Percentiles rank a stretch among this genome's conserved stretches.
These are phyloP conservation scores for Nannizziopsis barbatae DNA, from an alignment of 2,329 filamentous ascomycete genomes.

Conservation along the genomic window DNA sequence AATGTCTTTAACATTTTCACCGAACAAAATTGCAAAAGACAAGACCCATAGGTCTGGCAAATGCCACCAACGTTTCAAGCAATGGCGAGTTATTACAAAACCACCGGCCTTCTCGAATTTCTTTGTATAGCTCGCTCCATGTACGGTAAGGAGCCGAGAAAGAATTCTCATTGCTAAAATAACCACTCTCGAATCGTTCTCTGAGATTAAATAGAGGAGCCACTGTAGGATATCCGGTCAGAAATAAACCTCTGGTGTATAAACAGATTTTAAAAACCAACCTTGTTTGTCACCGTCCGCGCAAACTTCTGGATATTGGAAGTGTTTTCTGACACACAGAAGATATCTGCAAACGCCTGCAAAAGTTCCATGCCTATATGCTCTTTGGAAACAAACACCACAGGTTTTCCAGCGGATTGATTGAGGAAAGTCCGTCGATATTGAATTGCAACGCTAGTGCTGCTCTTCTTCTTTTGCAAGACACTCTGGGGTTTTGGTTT, in stretches of 20 bases:
- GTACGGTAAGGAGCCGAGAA: constrained; percentile 67
- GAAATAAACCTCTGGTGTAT: constrained; percentile 22
- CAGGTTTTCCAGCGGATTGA: constrained; percentile 32
- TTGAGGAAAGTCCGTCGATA: constrained; percentile 23
- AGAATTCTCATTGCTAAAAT: constrained; percentile 72
- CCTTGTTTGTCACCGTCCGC: constrained; percentile 89
- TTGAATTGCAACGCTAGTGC: constrained; percentile 25
- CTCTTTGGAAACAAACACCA: constrained; percentile 44
- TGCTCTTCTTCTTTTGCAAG: constrained; percentile 39
- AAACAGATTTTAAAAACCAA: constrained; percentile 32
- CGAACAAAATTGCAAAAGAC: constrained; percentile 80
- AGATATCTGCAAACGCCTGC: constrained; percentile 62
- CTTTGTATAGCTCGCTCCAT: constrained; percentile 67
- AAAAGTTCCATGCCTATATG: constrained; percentile 66
- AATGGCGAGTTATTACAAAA: constrained; percentile 71
- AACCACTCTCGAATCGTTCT: constrained; percentile 73
- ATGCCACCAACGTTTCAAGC: constrained; percentile 81
- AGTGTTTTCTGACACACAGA: constrained; percentile 61
- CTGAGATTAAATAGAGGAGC: constrained; percentile 81
- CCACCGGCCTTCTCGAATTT: constrained; percentile 88
- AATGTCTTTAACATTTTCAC: constrained; percentile 63
- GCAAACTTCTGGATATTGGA: constrained; percentile 75
- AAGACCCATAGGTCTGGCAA: constrained; percentile 74
- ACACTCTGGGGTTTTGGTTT: constrained; percentile 38
- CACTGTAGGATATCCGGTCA: constrained; percentile 44